Conservation (phyloP, 2,329 filamentous ascomycete genomes). For the Hypoxylon sp. region DNA sequence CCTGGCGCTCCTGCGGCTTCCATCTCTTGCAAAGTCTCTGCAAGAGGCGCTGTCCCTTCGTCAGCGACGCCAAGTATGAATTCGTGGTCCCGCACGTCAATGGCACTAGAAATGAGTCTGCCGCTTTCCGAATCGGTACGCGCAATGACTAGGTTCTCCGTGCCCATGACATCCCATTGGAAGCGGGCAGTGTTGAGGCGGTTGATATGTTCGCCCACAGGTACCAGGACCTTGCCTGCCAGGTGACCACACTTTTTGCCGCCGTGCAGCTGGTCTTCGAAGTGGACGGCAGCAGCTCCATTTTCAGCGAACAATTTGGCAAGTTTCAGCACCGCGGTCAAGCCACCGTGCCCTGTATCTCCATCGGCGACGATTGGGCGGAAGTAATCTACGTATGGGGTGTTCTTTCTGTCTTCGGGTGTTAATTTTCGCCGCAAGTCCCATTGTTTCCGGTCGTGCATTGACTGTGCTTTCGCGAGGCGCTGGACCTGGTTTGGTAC, state of each 20-base stretch:
- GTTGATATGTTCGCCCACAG: constrained; percentile 95
- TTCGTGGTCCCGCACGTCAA: constrained; percentile 95
- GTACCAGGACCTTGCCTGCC: constrained; percentile 95
- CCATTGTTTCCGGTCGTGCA: constrained; percentile 97
- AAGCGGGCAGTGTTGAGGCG: constrained; percentile 90
- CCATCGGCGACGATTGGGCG: constrained; percentile 96
- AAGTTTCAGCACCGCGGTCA: constrained; percentile 93
- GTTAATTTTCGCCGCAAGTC: constrained; percentile 84
- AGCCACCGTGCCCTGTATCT: constrained; percentile 93
- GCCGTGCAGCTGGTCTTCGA: constrained; percentile 97
- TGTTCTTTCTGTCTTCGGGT: constrained; percentile 76
- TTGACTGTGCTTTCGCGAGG: constrained; percentile 93
- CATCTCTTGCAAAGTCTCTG: constrained; percentile 91
- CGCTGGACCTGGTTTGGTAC: constrained; percentile 98
- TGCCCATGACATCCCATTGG: constrained; percentile 98
- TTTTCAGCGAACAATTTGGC: constrained; percentile 98
- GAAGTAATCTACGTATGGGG: constrained; percentile 91
- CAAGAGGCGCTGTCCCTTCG: constrained; percentile 78
- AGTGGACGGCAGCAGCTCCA: constrained; percentile 94
- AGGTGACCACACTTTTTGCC: constrained; percentile 99
- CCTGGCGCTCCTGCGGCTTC: constrained; percentile 82
- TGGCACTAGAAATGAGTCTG: constrained; percentile 86
- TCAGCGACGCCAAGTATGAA: constrained; percentile 92
- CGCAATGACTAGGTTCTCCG: constrained; percentile 93
- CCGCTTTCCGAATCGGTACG: constrained; percentile 96